phyloP scores from a whole-genome alignment of 352 stramenopile species.

The Phytophthora litchii region DNA sequence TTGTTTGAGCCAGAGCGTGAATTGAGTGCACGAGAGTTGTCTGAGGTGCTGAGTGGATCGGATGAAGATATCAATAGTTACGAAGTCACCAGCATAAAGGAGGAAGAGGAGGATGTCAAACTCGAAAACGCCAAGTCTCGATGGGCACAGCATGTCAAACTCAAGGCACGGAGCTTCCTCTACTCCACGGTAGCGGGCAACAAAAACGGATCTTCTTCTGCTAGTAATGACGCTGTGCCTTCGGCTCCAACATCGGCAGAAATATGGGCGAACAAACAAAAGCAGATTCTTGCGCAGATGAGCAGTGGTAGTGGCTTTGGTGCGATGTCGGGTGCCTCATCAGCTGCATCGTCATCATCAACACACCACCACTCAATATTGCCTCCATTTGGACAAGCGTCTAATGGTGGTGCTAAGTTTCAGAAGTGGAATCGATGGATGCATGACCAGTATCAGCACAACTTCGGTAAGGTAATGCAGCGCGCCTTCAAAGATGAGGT shows the following conservation, averaged over 20 bases:
- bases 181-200: conserved; percentile 58
- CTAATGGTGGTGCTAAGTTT: conserved; percentile 68
- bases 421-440: conserved; percentile 88
- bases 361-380: conserved; percentile 35
- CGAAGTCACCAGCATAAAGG: conserved; percentile 85
- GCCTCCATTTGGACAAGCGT: conserved; percentile 33
- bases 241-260: conserved; percentile 56
- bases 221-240: conserved; percentile 27
- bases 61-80: conserved; percentile 70
- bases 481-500: conserved; percentile 68
- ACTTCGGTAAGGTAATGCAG: conserved; percentile 74
- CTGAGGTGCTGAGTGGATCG: conserved; percentile 70
- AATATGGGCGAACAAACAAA: conserved; percentile 80
- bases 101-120: conserved; percentile 85
- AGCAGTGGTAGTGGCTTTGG: conserved; percentile 31
- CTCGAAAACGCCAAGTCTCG: conserved; percentile 82
- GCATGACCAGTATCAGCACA: conserved; percentile 74
- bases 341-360: conserved; percentile 24
- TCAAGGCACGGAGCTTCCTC: conserved; percentile 82
- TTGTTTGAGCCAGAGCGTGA: conserved; percentile 83
- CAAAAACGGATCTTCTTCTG: conserved; percentile 28
- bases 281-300: conserved; percentile 66
- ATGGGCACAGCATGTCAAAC: conserved; percentile 87
- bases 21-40: conserved; percentile 73
- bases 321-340: conserved; percentile 15